Evolutionary conservation across 352 stramenopile species (phyloP).

Genomic region (Pythium vanterpoolii): DNA sequence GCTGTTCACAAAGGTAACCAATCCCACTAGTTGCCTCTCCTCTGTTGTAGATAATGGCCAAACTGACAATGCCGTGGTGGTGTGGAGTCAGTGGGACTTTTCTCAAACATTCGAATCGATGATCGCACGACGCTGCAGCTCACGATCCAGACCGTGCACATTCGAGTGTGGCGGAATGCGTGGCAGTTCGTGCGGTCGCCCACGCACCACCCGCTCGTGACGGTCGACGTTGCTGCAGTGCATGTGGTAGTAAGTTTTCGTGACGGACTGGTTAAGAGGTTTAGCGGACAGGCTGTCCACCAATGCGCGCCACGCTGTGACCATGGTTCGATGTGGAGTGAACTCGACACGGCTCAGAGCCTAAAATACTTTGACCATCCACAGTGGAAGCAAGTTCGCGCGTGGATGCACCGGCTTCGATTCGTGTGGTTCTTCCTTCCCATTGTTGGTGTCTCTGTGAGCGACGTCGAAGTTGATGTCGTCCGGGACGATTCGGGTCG

Average conservation of each 20-base stretch:
- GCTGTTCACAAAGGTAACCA: slow-evolving; percentile 17
- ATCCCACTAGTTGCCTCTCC: not conserved
- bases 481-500: slow-evolving; percentile 10
- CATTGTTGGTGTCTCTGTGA: slow-evolving; percentile 28
- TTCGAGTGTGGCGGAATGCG: slow-evolving; percentile 54
- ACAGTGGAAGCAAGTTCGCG: slow-evolving; percentile 29
- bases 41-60: not conserved
- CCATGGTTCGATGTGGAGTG: not conserved
- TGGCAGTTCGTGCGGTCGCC: slow-evolving; percentile 49
- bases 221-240: slow-evolving; percentile 36
- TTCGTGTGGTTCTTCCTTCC: slow-evolving; percentile 38
- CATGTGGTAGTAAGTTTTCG: slow-evolving; percentile 28
- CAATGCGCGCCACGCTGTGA: not conserved
- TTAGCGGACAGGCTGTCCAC: not conserved
- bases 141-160: slow-evolving; percentile 27
- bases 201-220: slow-evolving; percentile 37
- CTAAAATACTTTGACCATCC: slow-evolving; percentile 37
- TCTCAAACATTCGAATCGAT: slow-evolving; percentile 48
- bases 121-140: slow-evolving; percentile 41
- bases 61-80: not conserved
- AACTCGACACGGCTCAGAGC: slow-evolving; percentile 24
- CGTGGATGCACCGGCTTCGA: slow-evolving; percentile 38
- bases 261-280: not conserved
- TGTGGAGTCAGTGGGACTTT: slow-evolving; percentile 32
- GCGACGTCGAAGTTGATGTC: slow-evolving; percentile 35